Evolutionary conservation across 163 green algal species (phyloP).

Genomic region (Scenedesmus sp.): DNA sequence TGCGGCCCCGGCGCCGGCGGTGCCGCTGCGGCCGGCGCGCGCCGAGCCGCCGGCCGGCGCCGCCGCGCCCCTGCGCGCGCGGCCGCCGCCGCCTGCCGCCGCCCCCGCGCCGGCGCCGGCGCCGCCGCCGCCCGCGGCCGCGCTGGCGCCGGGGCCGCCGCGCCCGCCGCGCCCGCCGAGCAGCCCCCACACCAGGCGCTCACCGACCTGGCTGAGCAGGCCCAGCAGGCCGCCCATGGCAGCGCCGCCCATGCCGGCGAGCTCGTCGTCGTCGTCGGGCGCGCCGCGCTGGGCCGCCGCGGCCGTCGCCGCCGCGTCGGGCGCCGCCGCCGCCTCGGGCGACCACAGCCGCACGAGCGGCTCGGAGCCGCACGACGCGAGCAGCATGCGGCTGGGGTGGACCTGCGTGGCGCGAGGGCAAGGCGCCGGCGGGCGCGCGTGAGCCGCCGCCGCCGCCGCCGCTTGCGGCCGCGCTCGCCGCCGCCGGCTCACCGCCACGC

Average conservation of each 20-base stretch:
- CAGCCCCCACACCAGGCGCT: conserved; percentile 11
- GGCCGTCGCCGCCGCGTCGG: neutral
- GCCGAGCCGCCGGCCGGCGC: too few species aligned
- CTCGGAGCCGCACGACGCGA: conserved; percentile 52
- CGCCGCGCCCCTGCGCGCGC: too few species aligned
- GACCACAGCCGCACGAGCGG: conserved; percentile 51
- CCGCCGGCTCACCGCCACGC: conserved; percentile 34
- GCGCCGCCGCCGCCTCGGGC: neutral
- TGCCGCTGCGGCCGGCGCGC: too few species aligned
- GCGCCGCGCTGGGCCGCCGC: neutral
- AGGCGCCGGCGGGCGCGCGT: neutral
- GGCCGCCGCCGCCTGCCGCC: too few species aligned
- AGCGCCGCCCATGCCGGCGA: neutral
- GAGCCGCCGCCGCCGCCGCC: neutral
- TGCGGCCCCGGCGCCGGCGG: too few species aligned
- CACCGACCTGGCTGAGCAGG: neutral
- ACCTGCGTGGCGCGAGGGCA: conserved; percentile 38
- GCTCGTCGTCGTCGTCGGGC: neutral
- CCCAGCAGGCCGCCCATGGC: neutral
- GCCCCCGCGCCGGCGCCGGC: too few species aligned
- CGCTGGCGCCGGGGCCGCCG: neutral
- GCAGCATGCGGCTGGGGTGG: conserved; percentile 46
- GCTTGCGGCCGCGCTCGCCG: neutral
- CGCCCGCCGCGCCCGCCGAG: neutral
- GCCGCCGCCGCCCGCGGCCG: too few species aligned